Evolutionary conservation across 129 eudicot genomes (phyloP).

Genomic region (Flaveria brownii): DNA sequence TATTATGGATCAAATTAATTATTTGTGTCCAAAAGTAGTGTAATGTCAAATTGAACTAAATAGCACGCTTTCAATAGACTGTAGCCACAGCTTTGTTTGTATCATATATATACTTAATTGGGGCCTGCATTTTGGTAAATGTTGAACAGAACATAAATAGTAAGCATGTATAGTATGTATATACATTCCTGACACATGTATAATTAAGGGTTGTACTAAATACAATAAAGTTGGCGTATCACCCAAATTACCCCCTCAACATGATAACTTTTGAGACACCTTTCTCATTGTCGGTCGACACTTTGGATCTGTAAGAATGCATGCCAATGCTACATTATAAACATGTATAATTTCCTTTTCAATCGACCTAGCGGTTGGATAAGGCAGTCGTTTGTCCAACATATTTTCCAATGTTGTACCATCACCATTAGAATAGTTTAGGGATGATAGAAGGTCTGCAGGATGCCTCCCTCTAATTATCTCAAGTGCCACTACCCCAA

Average conservation of each 20-base stretch:
- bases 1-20: too few relatives aligned
- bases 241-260: not conserved
- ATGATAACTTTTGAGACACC: not conserved
- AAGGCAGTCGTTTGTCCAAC: constrained; percentile 31
- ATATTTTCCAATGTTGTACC: constrained; percentile 16
- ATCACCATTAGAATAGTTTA: not conserved
- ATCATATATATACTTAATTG: too few relatives aligned
- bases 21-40: too few relatives aligned
- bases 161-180: not conserved
- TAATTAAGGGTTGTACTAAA: not conserved
- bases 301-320: constrained; percentile 24
- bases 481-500: constrained; percentile 30
- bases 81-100: too few relatives aligned
- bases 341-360: constrained; percentile 16
- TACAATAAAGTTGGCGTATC: not conserved
- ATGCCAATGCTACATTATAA: constrained; percentile 14
- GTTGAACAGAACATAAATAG: not conserved
- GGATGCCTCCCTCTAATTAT: constrained; percentile 31
- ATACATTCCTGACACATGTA: not conserved
- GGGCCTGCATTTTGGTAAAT: not conserved
- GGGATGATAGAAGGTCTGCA: constrained; percentile 23
- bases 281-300: constrained; percentile 29
- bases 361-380: constrained; percentile 17
- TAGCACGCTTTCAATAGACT: too few relatives aligned
- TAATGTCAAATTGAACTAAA: too few relatives aligned